Base-by-base conservation (phyloP, 129 eudicot species). In the Lonicera japonica region DNA sequence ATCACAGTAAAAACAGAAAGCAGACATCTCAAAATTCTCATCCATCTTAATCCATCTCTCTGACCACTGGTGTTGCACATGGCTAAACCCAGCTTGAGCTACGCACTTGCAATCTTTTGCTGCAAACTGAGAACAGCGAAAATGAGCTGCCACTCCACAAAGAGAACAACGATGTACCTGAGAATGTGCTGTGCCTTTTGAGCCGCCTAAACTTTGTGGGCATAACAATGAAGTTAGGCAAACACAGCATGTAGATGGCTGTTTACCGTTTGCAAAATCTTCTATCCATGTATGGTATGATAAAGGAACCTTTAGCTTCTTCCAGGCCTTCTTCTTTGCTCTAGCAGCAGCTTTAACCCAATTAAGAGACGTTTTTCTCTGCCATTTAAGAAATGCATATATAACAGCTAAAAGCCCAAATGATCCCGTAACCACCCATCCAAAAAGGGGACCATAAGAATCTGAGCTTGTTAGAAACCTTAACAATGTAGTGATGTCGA, bases 41-140 rank as follows among this genome's bases (percentile, higher is more conserved):
- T 78, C 88, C 64, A 82, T 77, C 59, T 69, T 85, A 22, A 79
- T 71, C 97, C 97, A 89, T 71, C 88, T 66, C 56, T 85, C 91
- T 29, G 97, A 88, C 97, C 97, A 89, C 21, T 89, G 97, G 75
- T 89, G 97, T 65, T 75, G 80, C 57, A 89, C 80, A 56, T 85
- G 73, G 24, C 79, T 69, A 11, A 76, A 79, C 46, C 97, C 87
- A 74, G 88, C 86, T 79, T 85, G 91, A 2, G 90, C 85, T 39
- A 85, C 83, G 55, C 97, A 89, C 62, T 89, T 89, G 75, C 97
- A 89, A 68, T 89, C 97, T 70, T 76, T 80, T 21, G 81, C 61
- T 17, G 97, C 97, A 67, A 68, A 80, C 55, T 67, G 64, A 1
- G 85, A 85, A 72, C 97, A 89, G 17, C 56, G 74, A 25, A 86